A percentile compares a stretch with the other conserved stretches of the same genome.
These are phyloP conservation scores for Volutella citrinella DNA, from an alignment of 2,329 filamentous ascomycete species.

Conservation along the genomic window DNA sequence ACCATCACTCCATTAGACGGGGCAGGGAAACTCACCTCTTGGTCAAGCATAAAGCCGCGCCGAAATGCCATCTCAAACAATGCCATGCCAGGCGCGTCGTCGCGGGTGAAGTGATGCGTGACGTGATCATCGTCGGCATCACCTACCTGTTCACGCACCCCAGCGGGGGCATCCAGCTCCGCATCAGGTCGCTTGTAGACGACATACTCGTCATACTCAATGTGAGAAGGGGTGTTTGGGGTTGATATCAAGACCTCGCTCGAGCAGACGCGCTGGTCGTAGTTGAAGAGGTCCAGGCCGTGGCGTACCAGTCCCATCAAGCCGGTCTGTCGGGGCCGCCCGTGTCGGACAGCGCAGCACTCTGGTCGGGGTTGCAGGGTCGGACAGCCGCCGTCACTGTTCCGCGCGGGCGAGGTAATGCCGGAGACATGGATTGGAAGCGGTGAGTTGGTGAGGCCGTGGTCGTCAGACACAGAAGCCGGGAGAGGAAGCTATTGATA, in stretches of 20 bases:
- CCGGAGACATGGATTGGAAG: constrained; percentile 19
- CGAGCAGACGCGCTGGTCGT: constrained; percentile 31
- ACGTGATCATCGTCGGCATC: constrained; percentile 27
- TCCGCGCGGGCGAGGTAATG: constrained; percentile 17
- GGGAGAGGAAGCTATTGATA: neutral
- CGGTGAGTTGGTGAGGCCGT: constrained; percentile 2
- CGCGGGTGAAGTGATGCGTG: constrained; percentile 31
- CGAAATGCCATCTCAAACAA: constrained; percentile 33
- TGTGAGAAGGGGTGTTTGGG: constrained; percentile 26
- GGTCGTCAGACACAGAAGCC: neutral
- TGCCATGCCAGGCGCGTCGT: constrained; percentile 28
- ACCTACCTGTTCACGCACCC: too few relatives aligned
- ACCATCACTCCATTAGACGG: too few relatives aligned
- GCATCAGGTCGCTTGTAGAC: constrained; percentile 30
- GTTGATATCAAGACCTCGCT: constrained; percentile 32
- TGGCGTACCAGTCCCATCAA: constrained; percentile 24
- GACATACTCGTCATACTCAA: constrained; percentile 38
- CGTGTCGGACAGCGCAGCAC: constrained; percentile 20
- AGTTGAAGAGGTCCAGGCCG: constrained; percentile 35
- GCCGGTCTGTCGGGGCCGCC: constrained; percentile 22
- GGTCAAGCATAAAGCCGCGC: constrained; percentile 27
- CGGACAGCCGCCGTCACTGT: constrained; percentile 22
- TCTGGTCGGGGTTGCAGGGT: constrained; percentile 20
- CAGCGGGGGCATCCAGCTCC: too few relatives aligned
- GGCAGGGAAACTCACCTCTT: constrained; percentile 18